Conservation (phyloP, 2,329 filamentous ascomycete species). For the Cryphonectria nitschkei region DNA sequence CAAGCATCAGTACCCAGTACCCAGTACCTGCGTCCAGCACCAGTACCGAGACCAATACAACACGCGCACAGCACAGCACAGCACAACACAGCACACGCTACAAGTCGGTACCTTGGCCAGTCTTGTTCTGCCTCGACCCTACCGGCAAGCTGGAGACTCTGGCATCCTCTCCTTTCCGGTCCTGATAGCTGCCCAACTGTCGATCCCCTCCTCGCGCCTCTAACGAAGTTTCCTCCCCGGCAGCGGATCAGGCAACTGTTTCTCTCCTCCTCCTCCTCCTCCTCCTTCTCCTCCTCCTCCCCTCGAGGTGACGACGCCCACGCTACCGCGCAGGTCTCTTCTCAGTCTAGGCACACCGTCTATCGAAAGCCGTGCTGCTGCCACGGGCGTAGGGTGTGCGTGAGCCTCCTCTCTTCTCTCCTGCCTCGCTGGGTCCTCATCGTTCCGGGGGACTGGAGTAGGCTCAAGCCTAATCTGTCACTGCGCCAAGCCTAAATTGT, state of each 20-base stretch:
- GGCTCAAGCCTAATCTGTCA: constrained; percentile 20
- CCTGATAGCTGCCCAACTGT: constrained; percentile 43
- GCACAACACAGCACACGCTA: background rate
- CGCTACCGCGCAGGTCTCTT: background rate
- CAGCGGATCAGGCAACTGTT: constrained; percentile 1
- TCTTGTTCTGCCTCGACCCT: background rate
- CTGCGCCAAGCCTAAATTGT: constrained; percentile 4
- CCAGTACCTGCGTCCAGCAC: background rate
- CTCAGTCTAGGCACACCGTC: too few relatives aligned
- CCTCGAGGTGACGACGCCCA: background rate
- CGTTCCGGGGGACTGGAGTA: constrained; percentile 17
- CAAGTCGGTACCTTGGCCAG: background rate
- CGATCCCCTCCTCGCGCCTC: constrained; percentile 37
- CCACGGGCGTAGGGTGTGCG: background rate
- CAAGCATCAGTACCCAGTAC: background rate
- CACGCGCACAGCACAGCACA: background rate
- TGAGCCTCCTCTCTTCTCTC: background rate
- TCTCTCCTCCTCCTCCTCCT: background rate
- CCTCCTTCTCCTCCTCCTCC: too few relatives aligned
- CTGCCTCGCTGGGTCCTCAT: background rate
- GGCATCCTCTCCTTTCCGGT: background rate
- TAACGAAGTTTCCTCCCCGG: constrained; percentile 11
- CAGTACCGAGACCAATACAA: background rate
- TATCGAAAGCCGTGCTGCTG: background rate
- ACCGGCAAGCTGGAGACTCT: background rate